These are phyloP conservation scores for Solanum corneliomulleri DNA, from an alignment of 257 asterid genomes.

Conservation along the genomic window DNA sequence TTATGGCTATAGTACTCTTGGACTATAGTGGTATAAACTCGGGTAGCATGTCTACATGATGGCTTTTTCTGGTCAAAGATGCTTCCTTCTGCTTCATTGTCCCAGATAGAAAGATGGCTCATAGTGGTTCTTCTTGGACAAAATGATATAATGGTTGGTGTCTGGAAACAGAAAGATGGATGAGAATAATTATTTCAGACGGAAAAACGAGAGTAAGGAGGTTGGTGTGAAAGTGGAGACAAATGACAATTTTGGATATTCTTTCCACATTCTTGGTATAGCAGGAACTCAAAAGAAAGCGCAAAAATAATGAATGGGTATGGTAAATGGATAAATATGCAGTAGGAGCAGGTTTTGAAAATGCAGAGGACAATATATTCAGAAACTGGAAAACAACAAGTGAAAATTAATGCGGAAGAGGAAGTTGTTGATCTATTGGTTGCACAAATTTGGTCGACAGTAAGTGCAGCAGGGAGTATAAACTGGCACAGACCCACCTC, in stretches of 20 bases:
- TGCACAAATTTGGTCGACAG: background rate
- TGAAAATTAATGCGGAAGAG: background rate
- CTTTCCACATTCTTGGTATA: background rate
- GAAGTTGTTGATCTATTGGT: background rate
- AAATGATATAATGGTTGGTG: background rate
- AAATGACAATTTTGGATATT: background rate
- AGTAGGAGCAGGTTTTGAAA: background rate
- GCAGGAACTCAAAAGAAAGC: background rate
- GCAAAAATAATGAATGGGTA: background rate
- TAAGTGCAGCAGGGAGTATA: background rate
- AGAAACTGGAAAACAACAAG: background rate
- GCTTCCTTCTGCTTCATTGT: background rate
- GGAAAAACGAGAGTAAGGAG: background rate
- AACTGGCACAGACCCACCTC: background rate
- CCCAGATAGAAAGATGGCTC: background rate
- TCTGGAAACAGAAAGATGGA: background rate
- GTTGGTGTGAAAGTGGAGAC: background rate
- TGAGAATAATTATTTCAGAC: background rate
- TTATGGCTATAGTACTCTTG: background rate
- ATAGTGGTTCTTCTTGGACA: background rate
- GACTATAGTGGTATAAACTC: background rate
- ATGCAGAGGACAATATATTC: background rate
- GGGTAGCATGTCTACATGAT: background rate
- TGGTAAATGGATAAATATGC: background rate
- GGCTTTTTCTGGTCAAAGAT: background rate